Base-by-base conservation (phyloP, 164 flowering plant species). In the Liriodendron chinense region DNA sequence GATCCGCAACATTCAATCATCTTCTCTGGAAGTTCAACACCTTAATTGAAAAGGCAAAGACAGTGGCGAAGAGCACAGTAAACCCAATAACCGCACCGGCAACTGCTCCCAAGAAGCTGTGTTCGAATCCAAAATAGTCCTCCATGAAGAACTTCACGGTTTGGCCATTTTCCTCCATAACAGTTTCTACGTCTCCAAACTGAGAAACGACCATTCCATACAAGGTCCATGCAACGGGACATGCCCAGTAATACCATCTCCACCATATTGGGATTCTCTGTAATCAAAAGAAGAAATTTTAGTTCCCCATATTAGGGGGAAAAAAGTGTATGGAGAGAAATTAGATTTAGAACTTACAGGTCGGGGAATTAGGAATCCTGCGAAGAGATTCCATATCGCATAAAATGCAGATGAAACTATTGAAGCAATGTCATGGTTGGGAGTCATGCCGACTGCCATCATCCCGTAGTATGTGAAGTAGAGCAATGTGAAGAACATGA, bases 201-300 rank as follows among this genome's bases (percentile, higher is more conserved):
- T 86, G 89, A 34, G 89, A 81, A 5, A 24, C 68, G 48, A 80
- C 53, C 72, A 82, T 14, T 28, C 89, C 89, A 70, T 88, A 82
- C 76, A 88, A 71, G 48, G 85, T 83, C 91, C 91, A 88, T 16
- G 88, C 82, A 14, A 83, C 82, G 1, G 91, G 91, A 26, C 85
- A 82, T 6, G 64, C 65, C 89, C 89, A 88, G 63, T 84, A 83
- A 80, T 83, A 87, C 92, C 92, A 89, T 68, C 81, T 85, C 92
- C 87, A 84, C 85, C 83, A 85, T 22, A 71, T 61, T 10, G 85
- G 85, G 43, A 80, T 74, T 49, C 75, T 77, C 85, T 84, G 85
- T 26, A 56, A 50, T 28, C 23, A 67, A 72, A 1, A 12, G 43
- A 47, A 47, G 47, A 64, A 12, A 3, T 12, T 62, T 4, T 53